Base-by-base conservation (phyloP, 2,329 filamentous ascomycete genomes). In the Monosporascus sp. region DNA sequence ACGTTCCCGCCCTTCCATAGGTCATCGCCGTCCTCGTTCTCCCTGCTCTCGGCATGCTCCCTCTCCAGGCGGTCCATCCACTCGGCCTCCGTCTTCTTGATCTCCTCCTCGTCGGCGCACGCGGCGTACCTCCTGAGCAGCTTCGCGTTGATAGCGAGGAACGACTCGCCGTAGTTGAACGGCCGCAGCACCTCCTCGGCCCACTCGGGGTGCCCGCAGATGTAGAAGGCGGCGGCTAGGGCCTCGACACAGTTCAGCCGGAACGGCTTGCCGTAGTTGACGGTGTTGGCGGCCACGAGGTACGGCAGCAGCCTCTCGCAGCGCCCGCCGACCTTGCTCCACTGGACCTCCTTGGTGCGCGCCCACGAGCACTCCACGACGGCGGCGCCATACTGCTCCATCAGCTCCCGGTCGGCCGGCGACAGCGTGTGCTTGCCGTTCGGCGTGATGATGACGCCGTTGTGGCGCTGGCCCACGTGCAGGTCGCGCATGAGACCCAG, bases 321-420 rank as follows among this genome's bases (percentile, higher is more conserved):
- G 71, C 92, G 94, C 24, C 94, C 94, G 27, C 94, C 94, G 54
- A 99, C 96, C 61, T 88, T 88, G 54, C 78, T 80, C 84, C 93
- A 99, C 50, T 93, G 92, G 5, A 99, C 86, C 71, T 99, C 94
- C 48, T 88, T 80, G 7, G 95, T 90, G 55, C 94, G 81, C 3
- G 95, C 95, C 94, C 94, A 99, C 24, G 90, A 96, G 67, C 92
- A 96, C 74, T 99, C 94, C 18, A 99, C 94, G 3, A 99, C 94
- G 3, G 94, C 94, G 20, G 92, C 93, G 58, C 94, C 94, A 67
- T 89, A 89, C 70, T 91, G 87, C 64, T 95, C 90, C 63, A 97
- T 81, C 17, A 96, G 74, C 49, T 88, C 85, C 53, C 78, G 78
- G 72, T 99, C 94, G 50, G 90, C 89, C 1, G 91, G 89, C 5